Evolutionary conservation across 805 yeast species (phyloP).

Genomic region (Naumovozyma castellii): DNA sequence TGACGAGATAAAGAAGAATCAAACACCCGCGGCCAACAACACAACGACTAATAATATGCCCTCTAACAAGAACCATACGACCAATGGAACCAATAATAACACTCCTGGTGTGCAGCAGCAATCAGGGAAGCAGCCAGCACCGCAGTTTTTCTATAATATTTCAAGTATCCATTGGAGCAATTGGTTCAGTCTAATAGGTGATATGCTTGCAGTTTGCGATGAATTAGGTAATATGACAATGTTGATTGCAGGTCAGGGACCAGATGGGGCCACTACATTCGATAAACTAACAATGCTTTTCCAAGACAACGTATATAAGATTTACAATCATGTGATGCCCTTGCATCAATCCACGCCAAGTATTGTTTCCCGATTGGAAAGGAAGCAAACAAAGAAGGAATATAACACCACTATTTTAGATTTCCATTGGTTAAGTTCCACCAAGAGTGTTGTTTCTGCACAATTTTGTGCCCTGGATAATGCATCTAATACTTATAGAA

Average conservation of each 20-base stretch:
- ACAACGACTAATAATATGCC: neutral
- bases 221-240: constrained; percentile 56
- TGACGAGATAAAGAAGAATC: constrained; percentile 2
- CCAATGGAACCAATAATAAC: constrained; percentile 7
- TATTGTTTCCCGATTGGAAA: constrained; percentile 27
- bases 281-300: constrained; percentile 30
- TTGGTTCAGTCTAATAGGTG: constrained; percentile 41
- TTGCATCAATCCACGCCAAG: constrained; percentile 13
- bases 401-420: constrained; percentile 30
- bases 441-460: constrained; percentile 28
- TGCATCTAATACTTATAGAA: constrained; percentile 20
- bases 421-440: constrained; percentile 36
- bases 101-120: neutral
- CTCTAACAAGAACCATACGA: neutral
- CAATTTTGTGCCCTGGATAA: constrained; percentile 26
- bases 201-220: constrained; percentile 76
- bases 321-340: constrained; percentile 24
- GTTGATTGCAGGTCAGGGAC: constrained; percentile 41
- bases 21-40: neutral
- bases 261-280: constrained; percentile 26
- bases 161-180: constrained; percentile 61
- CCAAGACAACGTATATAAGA: constrained; percentile 32
- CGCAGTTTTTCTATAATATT: constrained; percentile 31
- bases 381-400: constrained; percentile 31
- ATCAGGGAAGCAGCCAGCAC: constrained; percentile 4